Base-by-base conservation (phyloP, 495 filamentous ascomycete genomes). In the Hypoxylon rickii region DNA sequence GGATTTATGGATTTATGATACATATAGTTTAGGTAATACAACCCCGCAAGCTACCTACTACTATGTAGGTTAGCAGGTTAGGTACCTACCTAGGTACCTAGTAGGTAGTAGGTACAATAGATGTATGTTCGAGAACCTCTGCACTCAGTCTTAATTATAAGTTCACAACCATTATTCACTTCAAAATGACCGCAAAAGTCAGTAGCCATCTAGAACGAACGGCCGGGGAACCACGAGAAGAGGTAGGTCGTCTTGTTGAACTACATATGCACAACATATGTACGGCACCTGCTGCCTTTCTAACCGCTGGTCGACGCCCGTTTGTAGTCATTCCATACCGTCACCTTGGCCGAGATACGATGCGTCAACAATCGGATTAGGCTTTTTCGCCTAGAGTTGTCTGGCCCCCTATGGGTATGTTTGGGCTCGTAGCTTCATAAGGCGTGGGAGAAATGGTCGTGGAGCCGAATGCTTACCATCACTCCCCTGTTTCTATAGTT, bases 201-300 rank as follows among this genome's bases (percentile, higher is more conserved):
- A 57, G 40, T 2, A 66, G 62, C 45, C 80, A 83, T 44, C 59
- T 79, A 10, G 79, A 90, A 59, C 84, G 90, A 46, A 95, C 90
- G 6, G 85, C 86, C 2, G 72, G 78, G 17, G 86, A 90, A 51
- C 87, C 85, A 39, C 86, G 89, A 32, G 84, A 87, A 33, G 70
- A 63, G 16, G 76, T 79, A 58, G 36, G 69, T 45, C 4, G 24
- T 4, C 24, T 4, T 29, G 4, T n/a, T n/a, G 4, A 29, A 4
- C 24, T 29, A 29, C 24, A 29, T 10, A 29, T 29, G 10, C 18
- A 43, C 7, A 12, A 16, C 40, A 51, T 20, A 10, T 3, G 32
- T 36, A 36, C 11, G 32, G 5, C 3, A 7, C 13, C 3, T 36
- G 12, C 3, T n/a, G 10, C 26, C 44, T 31, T 0, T 18, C 45